These are phyloP conservation scores for Rubia balearica DNA, from an alignment of 305 asterid species.

Conservation along the genomic window DNA sequence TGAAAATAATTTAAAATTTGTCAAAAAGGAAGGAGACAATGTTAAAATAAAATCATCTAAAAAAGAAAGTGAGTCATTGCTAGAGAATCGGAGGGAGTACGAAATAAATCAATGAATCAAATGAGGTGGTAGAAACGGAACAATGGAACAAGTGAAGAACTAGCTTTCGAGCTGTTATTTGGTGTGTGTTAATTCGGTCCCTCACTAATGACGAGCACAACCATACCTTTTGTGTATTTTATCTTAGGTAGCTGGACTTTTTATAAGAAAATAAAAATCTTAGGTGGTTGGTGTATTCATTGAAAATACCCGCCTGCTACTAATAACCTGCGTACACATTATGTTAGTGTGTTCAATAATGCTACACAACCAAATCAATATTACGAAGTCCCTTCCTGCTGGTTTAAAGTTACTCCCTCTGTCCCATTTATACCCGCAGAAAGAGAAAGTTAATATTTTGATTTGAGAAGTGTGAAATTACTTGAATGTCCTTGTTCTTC, in stretches of 20 bases:
- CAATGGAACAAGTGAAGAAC: neutral
- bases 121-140: neutral
- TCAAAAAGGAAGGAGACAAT: too few relatives aligned
- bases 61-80: too few relatives aligned
- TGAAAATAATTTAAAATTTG: too few relatives aligned
- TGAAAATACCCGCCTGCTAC: neutral
- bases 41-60: too few relatives aligned
- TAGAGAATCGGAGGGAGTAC: too few relatives aligned
- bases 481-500: too few relatives aligned
- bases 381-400: neutral
- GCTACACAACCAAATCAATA: neutral
- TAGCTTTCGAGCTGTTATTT: neutral
- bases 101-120: neutral
- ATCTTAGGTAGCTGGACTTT: neutral
- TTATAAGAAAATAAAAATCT: neutral
- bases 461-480: too few relatives aligned
- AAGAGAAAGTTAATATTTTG: too few relatives aligned
- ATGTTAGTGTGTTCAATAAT: neutral
- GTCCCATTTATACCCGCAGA: too few relatives aligned
- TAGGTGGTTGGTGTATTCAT: neutral
- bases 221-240: neutral
- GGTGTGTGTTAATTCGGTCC: constrained; percentile 4
- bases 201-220: neutral
- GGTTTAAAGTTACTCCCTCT: too few relatives aligned
- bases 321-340: neutral